phyloP scores from a whole-genome alignment of 192 early-diverging fungal genomes.

The Rhizoclosmatium globosum region DNA sequence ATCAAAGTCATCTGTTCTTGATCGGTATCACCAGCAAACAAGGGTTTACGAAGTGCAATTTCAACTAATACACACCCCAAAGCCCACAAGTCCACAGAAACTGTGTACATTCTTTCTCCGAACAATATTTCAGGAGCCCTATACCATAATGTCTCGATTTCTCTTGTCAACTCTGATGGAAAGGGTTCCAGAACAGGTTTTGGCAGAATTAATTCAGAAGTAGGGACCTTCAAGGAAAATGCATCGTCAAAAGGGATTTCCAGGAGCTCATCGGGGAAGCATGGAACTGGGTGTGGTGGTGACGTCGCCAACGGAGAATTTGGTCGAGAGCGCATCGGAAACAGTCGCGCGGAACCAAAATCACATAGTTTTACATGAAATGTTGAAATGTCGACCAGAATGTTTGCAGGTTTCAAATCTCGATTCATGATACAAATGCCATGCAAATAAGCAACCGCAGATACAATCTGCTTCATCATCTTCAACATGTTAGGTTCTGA shows the following conservation, averaged over 20 bases:
- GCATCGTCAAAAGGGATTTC: constrained; percentile 40
- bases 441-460: constrained; percentile 88
- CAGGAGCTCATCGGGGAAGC: constrained; percentile 61
- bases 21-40: constrained; percentile 26
- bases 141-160: constrained; percentile 97
- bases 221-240: constrained; percentile 14
- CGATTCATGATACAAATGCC: constrained; percentile 82
- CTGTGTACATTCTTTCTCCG: constrained; percentile 89
- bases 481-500: constrained; percentile 62
- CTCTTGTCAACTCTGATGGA: constrained; percentile 78
- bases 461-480: constrained; percentile 87
- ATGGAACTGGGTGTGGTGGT: not conserved
- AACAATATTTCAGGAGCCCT: constrained; percentile 90
- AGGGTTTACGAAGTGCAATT: constrained; percentile 4
- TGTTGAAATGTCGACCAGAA: constrained; percentile 63
- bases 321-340: not conserved
- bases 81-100: constrained; percentile 66
- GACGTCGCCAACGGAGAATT: not conserved
- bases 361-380: not conserved
- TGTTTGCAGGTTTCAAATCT: constrained; percentile 28
- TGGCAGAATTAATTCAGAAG: not conserved
- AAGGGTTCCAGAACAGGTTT: constrained; percentile 57
- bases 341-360: not conserved
- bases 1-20: constrained; percentile 21
- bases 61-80: constrained; percentile 34